Base-by-base conservation (phyloP, 2,329 filamentous ascomycete genomes). In the Fusarium robinianum region DNA sequence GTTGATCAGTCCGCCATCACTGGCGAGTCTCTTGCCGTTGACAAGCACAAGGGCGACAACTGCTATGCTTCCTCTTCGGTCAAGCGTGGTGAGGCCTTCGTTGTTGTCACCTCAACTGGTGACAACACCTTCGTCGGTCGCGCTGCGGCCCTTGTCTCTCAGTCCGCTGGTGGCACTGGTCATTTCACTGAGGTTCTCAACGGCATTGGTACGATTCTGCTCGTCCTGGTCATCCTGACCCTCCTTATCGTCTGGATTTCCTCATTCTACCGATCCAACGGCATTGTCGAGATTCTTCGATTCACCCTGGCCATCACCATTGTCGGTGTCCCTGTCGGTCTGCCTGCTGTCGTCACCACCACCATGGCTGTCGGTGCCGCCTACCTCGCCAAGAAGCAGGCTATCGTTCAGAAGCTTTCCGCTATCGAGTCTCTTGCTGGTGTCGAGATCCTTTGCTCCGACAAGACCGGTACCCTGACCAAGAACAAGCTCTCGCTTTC, bases 311-410 rank as follows among this genome's bases (percentile, higher is more conserved):
- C 87, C 57, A 91, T 95, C 62, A 94, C 88, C 61, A 92, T 95
- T 56, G 88, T 95, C 51, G 90, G 90, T 80, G 90, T 95, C 17
- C 90, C 90, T 41, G 90, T 95, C 72, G 90, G 90, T 84, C 88
- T 95, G 56, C 90, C 90, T 49, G 90, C 88, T 60, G 90, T 95
- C 74, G 89, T 95, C 49, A 95, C 90, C 62, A 95, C 90, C 61
- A 95, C 90, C 66, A 94, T 95, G 89, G 90, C 90, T 67, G 90
- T 95, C 68, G 90, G 90, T 75, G 90, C 90, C 56, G 87, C 89
- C 53, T 94, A 94, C 71, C 82, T 95, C 47, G 90, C 90, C 63
- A 91, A 90, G 79, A 91, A 92, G 79, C 84, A 91, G 76, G 90
- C 90, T 41, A 95, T 95, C 58, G 90, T 95, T 57, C 90, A 95